A percentile compares a stretch with the other conserved stretches of the same genome.
Evolutionary conservation across 768 basidiomycete species (phyloP).

Genomic region (Auriscalpium orientale): DNA sequence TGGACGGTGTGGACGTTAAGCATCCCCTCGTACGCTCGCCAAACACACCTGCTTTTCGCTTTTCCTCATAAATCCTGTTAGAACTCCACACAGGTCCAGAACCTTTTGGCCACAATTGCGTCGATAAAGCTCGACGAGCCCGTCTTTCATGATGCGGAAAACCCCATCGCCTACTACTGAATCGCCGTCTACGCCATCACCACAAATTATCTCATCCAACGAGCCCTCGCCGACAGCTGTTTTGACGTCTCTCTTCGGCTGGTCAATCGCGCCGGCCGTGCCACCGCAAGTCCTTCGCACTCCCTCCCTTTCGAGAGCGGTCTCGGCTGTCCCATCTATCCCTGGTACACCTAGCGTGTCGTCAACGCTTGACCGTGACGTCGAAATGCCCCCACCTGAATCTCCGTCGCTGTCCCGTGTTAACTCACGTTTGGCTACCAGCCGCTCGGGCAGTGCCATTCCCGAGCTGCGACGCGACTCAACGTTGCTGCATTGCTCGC

Average conservation of each 20-base stretch:
- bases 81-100: slow-evolving; percentile 51
- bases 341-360: slow-evolving; percentile 14
- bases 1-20: slow-evolving; percentile 50
- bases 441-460: slow-evolving; percentile 8
- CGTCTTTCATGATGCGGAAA: slow-evolving; percentile 21
- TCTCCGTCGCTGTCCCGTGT: slow-evolving; percentile 5
- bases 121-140: slow-evolving; percentile 14
- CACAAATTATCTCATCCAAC: background rate
- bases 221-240: slow-evolving; percentile 33
- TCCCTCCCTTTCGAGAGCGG: slow-evolving; percentile 10
- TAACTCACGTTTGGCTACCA: slow-evolving; percentile 2
- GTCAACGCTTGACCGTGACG: background rate
- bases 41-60: background rate
- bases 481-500: slow-evolving; percentile 10
- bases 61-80: slow-evolving; percentile 22
- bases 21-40: slow-evolving; percentile 60
- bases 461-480: slow-evolving; percentile 20
- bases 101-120: slow-evolving; percentile 40
- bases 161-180: background rate
- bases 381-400: slow-evolving; percentile 4
- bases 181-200: background rate
- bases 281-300: slow-evolving; percentile 3
- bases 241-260: slow-evolving; percentile 41
- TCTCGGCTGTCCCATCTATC: slow-evolving; percentile 22
- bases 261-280: slow-evolving; percentile 30